A percentile compares a stretch with the other conserved stretches of the same genome.
phyloP scores from a whole-genome alignment of 1,139 yeast genomes.

The Entelexis paramagnoliae region DNA sequence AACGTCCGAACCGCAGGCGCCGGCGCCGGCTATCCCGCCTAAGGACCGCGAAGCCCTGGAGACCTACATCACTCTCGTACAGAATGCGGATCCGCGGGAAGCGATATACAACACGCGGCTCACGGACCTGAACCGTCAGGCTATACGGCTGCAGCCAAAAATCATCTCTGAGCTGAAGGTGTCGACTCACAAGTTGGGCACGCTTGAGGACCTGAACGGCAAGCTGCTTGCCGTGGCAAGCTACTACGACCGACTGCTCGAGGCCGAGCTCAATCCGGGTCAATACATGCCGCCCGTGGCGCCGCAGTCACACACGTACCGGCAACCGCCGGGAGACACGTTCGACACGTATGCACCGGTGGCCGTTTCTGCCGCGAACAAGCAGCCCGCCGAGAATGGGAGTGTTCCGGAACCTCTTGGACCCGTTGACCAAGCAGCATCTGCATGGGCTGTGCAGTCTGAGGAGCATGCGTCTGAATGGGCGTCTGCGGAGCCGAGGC shows the following conservation, averaged over 20 bases:
- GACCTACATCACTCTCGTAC: slow-evolving; percentile 35
- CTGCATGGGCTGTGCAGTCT: too few relatives aligned
- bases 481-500: too few relatives aligned
- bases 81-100: slow-evolving; percentile 46
- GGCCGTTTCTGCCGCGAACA: not conserved
- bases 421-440: too few relatives aligned
- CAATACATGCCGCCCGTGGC: not conserved
- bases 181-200: slow-evolving; percentile 57
- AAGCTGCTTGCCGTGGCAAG: slow-evolving; percentile 71
- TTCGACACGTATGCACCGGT: not conserved
- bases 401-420: too few relatives aligned
- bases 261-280: slow-evolving; percentile 42
- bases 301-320: not conserved
- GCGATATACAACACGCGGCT: slow-evolving; percentile 46
- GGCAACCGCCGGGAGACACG: not conserved
- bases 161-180: slow-evolving; percentile 55
- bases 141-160: slow-evolving; percentile 63
- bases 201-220: slow-evolving; percentile 65
- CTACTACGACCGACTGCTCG: slow-evolving; percentile 69
- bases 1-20: slow-evolving; percentile 26
- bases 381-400: too few relatives aligned
- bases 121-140: slow-evolving; percentile 53
- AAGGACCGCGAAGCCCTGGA: slow-evolving; percentile 40
- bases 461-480: too few relatives aligned
- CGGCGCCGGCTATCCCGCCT: slow-evolving; percentile 11